Base-by-base conservation (phyloP, 352 stramenopile genomes). In the Pythium guiyangense region DNA sequence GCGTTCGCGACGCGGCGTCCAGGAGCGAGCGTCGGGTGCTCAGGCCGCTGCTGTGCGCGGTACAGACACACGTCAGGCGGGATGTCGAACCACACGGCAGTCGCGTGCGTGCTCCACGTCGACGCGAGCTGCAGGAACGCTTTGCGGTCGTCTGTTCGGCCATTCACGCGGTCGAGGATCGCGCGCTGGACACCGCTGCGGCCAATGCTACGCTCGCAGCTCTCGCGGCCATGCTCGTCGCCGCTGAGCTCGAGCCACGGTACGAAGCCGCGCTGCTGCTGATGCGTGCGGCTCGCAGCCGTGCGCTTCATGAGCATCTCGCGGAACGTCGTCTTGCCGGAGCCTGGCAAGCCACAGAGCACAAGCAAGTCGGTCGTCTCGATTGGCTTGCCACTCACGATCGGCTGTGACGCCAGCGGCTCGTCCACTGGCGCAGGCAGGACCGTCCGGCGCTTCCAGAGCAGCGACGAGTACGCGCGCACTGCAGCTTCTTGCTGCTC, bases 91-190 rank as follows among this genome's bases (percentile, higher is more conserved):
- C 77, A 83, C n/a, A 86, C 62, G 6, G 70, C 78, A 1, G 75
- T 88, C 6, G 78, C 69, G 25, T 88, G 78, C 10, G 62, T 63
- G 56, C 64, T 77, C 78, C 78, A 88, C 0, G 58, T 75, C 6
- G 63, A 52, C 1, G 75, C 75, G 6, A 85, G 71, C 15, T 57
- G 50, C 6, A 88, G 47, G 42, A 86, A 86, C 22, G 55, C 43
- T 31, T 65, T 51, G 3, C 78, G 71, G 50, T 88, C 78, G 11
- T 59, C 66, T 22, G 46, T 40, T 37, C 74, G 63, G 4, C 73
- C 78, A 29, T 88, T 88, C 64, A 77, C 84, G 18, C 74, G 73
- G 50, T 88, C 78, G 1, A 88, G 46, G 29, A 88, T 77, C 10
- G 59, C 69, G 11, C 73, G 60, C n/a, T 51, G 54, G 11, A 43